A percentile compares a stretch with the other conserved stretches of the same genome.
These are phyloP conservation scores for Quercus lobata DNA, from an alignment of 331 rosid species.

Conservation along the genomic window DNA sequence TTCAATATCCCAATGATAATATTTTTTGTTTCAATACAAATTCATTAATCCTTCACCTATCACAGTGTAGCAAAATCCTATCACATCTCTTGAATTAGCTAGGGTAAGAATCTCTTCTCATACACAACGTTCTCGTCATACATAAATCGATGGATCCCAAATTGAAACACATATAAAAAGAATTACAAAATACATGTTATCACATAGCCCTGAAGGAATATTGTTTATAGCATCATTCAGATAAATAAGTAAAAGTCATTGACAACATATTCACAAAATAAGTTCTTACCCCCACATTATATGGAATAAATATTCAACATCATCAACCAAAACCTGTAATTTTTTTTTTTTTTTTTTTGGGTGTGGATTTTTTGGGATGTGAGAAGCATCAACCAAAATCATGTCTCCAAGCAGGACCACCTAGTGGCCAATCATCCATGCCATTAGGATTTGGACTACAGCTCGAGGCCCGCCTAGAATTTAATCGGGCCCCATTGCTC, in stretches of 20 bases:
- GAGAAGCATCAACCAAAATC: constrained; percentile 18
- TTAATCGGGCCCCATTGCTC: constrained; percentile 30
- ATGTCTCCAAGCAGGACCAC: constrained; percentile 56
- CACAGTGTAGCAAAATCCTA: too few species aligned
- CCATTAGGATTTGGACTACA: constrained; percentile 38
- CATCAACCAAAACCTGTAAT: constrained; percentile 4
- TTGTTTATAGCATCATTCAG: constrained; percentile 6
- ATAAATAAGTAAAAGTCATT: constrained; percentile 20
- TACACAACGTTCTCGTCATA: too few species aligned
- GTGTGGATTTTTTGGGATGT: too few species aligned
- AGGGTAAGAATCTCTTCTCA: too few species aligned
- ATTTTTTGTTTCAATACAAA: too few species aligned
- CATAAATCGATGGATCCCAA: too few species aligned
- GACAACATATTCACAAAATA: constrained; percentile 19
- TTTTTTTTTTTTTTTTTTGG: too few species aligned
- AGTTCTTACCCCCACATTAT: constrained; percentile 26
- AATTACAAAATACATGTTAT: constrained; percentile 3
- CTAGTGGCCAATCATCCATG: constrained; percentile 66
- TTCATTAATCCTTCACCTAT: too few species aligned
- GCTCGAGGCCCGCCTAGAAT: constrained; percentile 33
- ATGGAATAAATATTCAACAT: not conserved
- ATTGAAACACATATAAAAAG: too few species aligned
- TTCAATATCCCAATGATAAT: too few species aligned
- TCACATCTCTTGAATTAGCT: too few species aligned
- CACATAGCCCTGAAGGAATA: not conserved